phyloP scores from a whole-genome alignment of 495 filamentous ascomycete species.

The Talaromyces proteolyticus region DNA sequence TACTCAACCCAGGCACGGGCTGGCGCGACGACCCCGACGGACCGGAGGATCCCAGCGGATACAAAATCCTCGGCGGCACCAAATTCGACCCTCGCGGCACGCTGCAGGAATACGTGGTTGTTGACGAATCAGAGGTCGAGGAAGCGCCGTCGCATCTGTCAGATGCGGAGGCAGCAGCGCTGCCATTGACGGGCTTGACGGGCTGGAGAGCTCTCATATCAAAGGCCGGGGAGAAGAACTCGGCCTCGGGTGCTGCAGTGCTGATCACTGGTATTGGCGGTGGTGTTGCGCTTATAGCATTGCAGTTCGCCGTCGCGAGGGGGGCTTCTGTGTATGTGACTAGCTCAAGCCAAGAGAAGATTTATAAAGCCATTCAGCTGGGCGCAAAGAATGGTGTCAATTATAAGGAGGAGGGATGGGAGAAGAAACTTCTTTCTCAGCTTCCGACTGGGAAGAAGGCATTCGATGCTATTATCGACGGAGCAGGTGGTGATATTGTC shows the following conservation, averaged over 20 bases:
- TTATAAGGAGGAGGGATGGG: slow-evolving; percentile 63
- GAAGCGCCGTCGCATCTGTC: slow-evolving; percentile 65
- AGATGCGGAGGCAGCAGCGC: slow-evolving; percentile 66
- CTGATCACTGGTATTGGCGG: slow-evolving; percentile 77
- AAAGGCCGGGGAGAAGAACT: slow-evolving; percentile 55
- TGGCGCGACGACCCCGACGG: slow-evolving; percentile 67
- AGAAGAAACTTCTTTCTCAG: slow-evolving; percentile 52
- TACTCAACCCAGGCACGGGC: slow-evolving; percentile 67
- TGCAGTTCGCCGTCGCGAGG: slow-evolving; percentile 62
- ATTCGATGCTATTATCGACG: slow-evolving; percentile 70
- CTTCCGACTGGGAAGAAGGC: slow-evolving; percentile 51
- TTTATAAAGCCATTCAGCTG: slow-evolving; percentile 54
- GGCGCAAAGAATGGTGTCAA: slow-evolving; percentile 65
- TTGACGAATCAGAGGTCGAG: slow-evolving; percentile 68
- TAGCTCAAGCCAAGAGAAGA: slow-evolving; percentile 57
- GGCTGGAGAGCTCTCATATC: slow-evolving; percentile 76
- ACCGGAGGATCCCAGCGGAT: slow-evolving; percentile 59
- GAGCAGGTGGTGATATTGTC: slow-evolving; percentile 70
- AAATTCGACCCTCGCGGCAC: slow-evolving; percentile 58
- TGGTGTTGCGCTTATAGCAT: slow-evolving; percentile 65
- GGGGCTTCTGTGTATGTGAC: slow-evolving; percentile 68
- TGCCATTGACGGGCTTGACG: slow-evolving; percentile 81
- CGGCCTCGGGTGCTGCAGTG: slow-evolving; percentile 54
- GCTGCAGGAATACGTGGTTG: slow-evolving; percentile 61
- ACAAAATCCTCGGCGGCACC: slow-evolving; percentile 69